A percentile compares a stretch with the other conserved stretches of the same genome.
These are phyloP conservation scores for Populus euphratica DNA, from an alignment of 345 rosid species.

Conservation along the genomic window DNA sequence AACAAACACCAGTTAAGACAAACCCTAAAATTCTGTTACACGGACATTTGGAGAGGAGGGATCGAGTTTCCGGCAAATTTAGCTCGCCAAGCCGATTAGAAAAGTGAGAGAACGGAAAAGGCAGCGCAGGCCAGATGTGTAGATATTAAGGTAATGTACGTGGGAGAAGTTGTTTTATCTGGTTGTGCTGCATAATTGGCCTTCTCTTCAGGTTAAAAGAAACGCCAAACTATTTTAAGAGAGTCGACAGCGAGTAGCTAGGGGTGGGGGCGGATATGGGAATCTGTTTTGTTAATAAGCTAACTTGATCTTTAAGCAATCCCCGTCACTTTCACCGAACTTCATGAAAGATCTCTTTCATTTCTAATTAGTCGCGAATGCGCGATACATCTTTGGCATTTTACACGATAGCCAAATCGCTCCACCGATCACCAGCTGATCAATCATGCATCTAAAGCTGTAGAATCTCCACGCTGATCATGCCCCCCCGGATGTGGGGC, in stretches of 20 bases:
- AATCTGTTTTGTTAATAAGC: slow-evolving; percentile 17
- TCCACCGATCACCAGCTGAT: background rate
- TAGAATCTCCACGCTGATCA: background rate
- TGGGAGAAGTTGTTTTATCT: too few species aligned
- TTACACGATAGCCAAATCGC: background rate
- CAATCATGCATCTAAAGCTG: background rate
- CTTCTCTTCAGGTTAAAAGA: background rate
- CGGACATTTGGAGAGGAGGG: too few species aligned
- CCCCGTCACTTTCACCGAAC: slow-evolving; percentile 14
- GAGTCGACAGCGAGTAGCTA: background rate
- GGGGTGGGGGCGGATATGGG: slow-evolving; percentile 21
- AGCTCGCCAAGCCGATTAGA: too few species aligned
- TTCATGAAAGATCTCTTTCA: background rate
- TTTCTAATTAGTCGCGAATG: background rate
- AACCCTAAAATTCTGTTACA: too few species aligned
- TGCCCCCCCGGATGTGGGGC: slow-evolving; percentile 1
- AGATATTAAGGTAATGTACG: too few species aligned
- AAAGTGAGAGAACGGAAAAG: too few species aligned
- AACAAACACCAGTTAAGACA: too few species aligned
- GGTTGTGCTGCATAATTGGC: background rate
- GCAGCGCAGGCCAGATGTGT: too few species aligned
- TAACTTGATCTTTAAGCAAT: slow-evolving; percentile 35
- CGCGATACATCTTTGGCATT: background rate
- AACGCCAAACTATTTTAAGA: background rate
- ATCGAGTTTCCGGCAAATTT: too few species aligned